phyloP scores from a whole-genome alignment of 2,329 filamentous ascomycete species.

The Calonectria pteridis region DNA sequence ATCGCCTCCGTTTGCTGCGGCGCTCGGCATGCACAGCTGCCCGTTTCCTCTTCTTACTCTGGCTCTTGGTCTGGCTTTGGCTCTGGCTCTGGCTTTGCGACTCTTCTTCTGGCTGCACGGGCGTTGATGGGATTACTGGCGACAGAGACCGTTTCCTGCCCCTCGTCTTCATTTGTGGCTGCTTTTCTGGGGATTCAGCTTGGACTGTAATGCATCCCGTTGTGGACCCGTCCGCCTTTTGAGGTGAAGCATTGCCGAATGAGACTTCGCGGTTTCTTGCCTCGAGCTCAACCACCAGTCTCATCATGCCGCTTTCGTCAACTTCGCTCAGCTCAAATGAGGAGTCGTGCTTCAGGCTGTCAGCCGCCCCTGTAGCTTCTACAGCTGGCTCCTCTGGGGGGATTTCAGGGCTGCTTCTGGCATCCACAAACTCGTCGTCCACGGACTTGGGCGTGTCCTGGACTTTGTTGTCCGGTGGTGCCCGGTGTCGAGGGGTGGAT shows the following conservation, averaged over 20 bases:
- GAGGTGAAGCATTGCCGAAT: constrained; percentile 32
- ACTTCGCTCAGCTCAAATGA: constrained; percentile 59
- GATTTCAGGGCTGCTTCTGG: constrained; percentile 57
- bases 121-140: constrained; percentile 42
- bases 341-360: constrained; percentile 39
- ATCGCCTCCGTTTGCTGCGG: constrained; percentile 48
- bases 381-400: constrained; percentile 26
- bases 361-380: constrained; percentile 12
- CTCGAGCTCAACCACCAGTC: constrained; percentile 64
- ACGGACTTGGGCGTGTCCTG: constrained; percentile 57
- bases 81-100: constrained; percentile 25
- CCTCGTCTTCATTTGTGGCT: constrained; percentile 29
- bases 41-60: constrained; percentile 51
- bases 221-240: constrained; percentile 26
- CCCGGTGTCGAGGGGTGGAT: constrained; percentile 32
- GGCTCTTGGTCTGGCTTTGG: constrained; percentile 31
- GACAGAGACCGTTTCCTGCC: constrained; percentile 24
- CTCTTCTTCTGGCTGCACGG: constrained; percentile 23
- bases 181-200: constrained; percentile 31
- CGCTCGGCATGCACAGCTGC: constrained; percentile 33
- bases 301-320: constrained; percentile 62
- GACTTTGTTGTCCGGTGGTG: constrained; percentile 33
- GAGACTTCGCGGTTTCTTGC: constrained; percentile 51
- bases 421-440: constrained; percentile 64
- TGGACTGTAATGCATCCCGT: constrained; percentile 38